Conservation (phyloP, 768 basidiomycete species). For the Mycena leptocephala region DNA sequence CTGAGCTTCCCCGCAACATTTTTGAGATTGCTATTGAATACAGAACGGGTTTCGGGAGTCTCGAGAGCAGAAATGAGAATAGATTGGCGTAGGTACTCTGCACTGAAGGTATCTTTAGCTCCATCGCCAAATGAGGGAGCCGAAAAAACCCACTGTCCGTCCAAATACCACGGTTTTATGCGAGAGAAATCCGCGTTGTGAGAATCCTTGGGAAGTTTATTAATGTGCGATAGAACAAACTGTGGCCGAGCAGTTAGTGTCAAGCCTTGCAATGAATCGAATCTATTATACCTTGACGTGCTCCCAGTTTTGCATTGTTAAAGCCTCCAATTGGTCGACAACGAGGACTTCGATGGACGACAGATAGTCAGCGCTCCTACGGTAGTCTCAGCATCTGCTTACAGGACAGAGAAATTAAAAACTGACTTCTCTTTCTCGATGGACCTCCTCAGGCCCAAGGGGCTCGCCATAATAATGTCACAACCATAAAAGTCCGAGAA, state of each 20-base stretch:
- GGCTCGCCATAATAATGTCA: constrained; percentile 95
- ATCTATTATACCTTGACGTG: constrained; percentile 83
- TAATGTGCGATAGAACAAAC: constrained; percentile 91
- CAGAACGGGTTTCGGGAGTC: constrained; percentile 87
- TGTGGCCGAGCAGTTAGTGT: constrained; percentile 46
- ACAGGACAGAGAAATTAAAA: not conserved
- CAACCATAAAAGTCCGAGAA: constrained; percentile 93
- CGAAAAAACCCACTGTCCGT: constrained; percentile 81
- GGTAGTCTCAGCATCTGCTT: not conserved
- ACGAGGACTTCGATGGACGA: constrained; percentile 94
- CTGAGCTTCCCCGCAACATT: constrained; percentile 92
- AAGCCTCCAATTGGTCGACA: constrained; percentile 93
- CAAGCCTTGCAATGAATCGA: not conserved
- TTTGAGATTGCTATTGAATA: constrained; percentile 83
- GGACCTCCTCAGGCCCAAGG: constrained; percentile 90
- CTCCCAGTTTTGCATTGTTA: constrained; percentile 99
- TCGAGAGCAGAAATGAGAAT: constrained; percentile 91
- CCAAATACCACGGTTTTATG: constrained; percentile 98
- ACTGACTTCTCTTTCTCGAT: constrained; percentile 96
- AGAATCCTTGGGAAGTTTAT: constrained; percentile 93
- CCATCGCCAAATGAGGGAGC: not conserved
- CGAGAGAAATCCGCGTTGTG: constrained; percentile 97
- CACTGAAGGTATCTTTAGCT: constrained; percentile 61
- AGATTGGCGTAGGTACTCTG: constrained; percentile 90
- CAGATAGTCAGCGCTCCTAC: constrained; percentile 90